Conservation (phyloP, 129 eudicot genomes). For the Lactuca sativa region DNA sequence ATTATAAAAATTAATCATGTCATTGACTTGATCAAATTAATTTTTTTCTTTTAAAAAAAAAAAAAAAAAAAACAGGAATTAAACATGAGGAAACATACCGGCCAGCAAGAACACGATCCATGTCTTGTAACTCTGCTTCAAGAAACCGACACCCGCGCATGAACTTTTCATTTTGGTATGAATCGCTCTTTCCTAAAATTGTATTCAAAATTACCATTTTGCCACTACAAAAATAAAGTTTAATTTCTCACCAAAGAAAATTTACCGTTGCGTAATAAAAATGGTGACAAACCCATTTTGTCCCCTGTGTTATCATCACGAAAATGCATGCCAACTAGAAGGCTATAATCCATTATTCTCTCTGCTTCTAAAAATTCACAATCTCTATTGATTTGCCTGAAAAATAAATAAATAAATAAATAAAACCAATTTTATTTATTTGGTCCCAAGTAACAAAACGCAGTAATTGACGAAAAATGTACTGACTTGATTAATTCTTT, state of each 20-base stretch:
- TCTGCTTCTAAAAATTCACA: conserved; percentile 94
- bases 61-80: too few relatives aligned
- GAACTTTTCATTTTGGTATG: conserved; percentile 86
- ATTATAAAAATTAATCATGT: not conserved
- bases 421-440: not conserved
- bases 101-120: conserved; percentile 90
- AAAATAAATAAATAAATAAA: not conserved
- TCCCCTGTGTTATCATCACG: conserved; percentile 87
- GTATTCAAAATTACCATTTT: not conserved
- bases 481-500: conserved; percentile 88
- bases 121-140: conserved; percentile 96
- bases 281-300: conserved; percentile 91
- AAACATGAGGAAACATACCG: conserved; percentile 45
- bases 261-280: conserved; percentile 74
- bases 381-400: conserved; percentile 88
- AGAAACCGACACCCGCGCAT: conserved; percentile 95
- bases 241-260: not conserved
- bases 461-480: not conserved
- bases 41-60: too few relatives aligned
- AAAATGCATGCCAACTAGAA: conserved; percentile 93
- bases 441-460: not conserved
- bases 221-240: not conserved
- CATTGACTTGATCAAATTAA: too few relatives aligned
- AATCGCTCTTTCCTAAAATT: conserved; percentile 73
- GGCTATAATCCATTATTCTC: conserved; percentile 98